Base-by-base conservation (phyloP, 371 early-diverging fungal species). In the Haplosporangium sp. region DNA sequence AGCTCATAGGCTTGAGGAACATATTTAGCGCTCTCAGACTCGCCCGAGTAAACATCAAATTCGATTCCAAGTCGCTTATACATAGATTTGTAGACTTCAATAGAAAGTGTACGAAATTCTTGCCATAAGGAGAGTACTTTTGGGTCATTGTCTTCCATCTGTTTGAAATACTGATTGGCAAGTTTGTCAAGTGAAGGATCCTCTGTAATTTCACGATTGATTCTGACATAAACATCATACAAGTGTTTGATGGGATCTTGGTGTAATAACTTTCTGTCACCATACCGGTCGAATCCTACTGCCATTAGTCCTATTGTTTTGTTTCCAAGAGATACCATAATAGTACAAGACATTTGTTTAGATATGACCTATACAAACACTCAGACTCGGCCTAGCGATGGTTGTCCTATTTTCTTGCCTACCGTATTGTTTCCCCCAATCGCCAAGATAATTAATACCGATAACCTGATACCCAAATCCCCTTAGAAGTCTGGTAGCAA, bases 11-110 rank as follows among this genome's bases (percentile, higher is more conserved):
- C 94, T 35, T 88, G 86, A 9, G 88, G 81, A 65, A 96, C 94
- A 69, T 90, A 90, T 35, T 85, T 81, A 7, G 90, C 90, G 59
- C 94, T 96, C 77, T 94, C 87, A 4, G 98, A 97, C 85, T 99
- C 99, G 47, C 99, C 99, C 0, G 97, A 96, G 86, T 97, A 99
- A 9, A 94, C 89, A 74, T 99, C 99, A 86, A 99, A 99, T 37
- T 91, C 77, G 73, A 99, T 90, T 72, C 94, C 94, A 37, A 99
- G 86, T 57, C 96, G 92, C 15, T 89, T 88, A 71, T 99, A 99
- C 8, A 95, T 90, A 15, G 90, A 83, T 65, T 91, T 88, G 88
- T 97, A 99, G 67, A 95, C 93, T 39, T 85, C 87, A 47, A 99
- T 96, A 62, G 95, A 94, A 66, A 98, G 77, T 4, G 95, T 91